Conservation (phyloP, 306 rosid genomes). For the Nissolia schottii region DNA sequence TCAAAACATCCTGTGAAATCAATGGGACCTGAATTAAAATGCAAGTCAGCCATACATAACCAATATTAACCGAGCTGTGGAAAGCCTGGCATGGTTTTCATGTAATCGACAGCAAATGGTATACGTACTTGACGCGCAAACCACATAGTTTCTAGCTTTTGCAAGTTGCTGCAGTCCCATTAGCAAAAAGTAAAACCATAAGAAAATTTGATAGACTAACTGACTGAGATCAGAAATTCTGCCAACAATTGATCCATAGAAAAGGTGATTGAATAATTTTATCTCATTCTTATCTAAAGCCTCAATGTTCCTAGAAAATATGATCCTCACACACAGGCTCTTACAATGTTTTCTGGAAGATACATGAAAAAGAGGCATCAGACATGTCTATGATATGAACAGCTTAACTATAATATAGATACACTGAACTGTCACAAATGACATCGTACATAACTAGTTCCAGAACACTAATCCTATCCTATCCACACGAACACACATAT, state of each 20-base stretch:
- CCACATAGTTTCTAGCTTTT: background rate
- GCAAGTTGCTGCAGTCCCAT: background rate
- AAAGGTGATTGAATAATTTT: background rate
- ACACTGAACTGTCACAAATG: background rate
- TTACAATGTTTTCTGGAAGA: background rate
- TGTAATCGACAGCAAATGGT: background rate
- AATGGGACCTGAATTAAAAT: no score
- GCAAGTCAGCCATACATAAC: background rate
- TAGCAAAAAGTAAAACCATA: background rate
- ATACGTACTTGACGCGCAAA: background rate
- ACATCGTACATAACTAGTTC: background rate
- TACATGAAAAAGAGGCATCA: background rate
- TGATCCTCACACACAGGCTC: background rate
- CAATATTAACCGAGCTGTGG: background rate
- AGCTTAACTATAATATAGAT: background rate
- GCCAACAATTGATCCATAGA: background rate
- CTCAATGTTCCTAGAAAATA: background rate
- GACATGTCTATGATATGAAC: background rate
- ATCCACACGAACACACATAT: constrained; percentile 62
- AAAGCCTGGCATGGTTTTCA: background rate
- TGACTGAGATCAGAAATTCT: background rate
- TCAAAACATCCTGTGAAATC: background rate
- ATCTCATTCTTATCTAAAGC: background rate
- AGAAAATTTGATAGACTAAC: background rate
- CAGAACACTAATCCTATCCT: background rate